Base-by-base conservation (phyloP, 805 yeast species). In the Lipomyces yamadae region DNA sequence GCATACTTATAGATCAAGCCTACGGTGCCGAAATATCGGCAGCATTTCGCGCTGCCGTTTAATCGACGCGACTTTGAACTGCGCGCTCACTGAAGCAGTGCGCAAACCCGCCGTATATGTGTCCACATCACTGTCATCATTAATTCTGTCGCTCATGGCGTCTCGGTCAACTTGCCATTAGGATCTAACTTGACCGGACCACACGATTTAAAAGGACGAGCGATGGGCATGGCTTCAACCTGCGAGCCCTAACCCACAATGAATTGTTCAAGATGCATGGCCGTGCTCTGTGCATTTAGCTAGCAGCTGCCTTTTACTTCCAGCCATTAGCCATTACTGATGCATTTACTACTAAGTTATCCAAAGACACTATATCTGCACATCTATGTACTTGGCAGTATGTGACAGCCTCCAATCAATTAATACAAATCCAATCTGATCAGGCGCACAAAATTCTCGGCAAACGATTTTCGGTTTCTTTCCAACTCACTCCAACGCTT, bases 11-110 rank as follows among this genome's bases (percentile, higher is more conserved):
- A 18, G 30, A 24, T 11, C 48, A 13, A 7, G 57, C 71, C 33
- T 30, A 68, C 71, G 60, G 57, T 68, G 67, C 33, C 62, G 60
- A 42, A 56, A 67, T 15, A 68, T 68, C 4, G 71, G 71, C 10
- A 68, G 63, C 61, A 64, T 35, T 54, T 60, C 65, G 13, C 70
- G 50, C 54, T 68, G 71, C 54, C 58, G 33, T 10, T 56, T 45
- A 6, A 68, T 60, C 15, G 68, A 62, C 3, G 70, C 70, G 10
- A 50, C 39, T 45, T 65, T 58, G 62, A 67, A 67, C 57, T 65
- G 66, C 13, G 60, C 56, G 32, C 65, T 53, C 18, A 65, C 58
- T 18, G 66, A 60, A 15, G 69, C 48, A 8, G 69, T 55, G 18
- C 34, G 64, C 4, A 63, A 52, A 18, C 63, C 59, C 24, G 1